Percentiles rank a stretch among this genome's conserved stretches.
Evolutionary conservation across 176 grass and related monocot species (phyloP).

Genomic region (Paspalum notatum): DNA sequence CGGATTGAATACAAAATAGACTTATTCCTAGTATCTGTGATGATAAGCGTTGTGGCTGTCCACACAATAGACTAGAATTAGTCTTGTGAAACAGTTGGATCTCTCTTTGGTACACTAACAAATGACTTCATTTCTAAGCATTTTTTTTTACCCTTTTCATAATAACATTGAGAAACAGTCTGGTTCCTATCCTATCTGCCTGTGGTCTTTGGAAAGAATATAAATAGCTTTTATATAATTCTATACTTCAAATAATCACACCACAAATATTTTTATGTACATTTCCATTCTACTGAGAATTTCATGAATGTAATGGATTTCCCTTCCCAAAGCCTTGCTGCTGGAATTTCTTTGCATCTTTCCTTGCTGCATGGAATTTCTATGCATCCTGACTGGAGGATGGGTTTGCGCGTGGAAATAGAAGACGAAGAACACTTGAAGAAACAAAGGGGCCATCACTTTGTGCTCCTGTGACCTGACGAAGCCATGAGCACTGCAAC

Average conservation of each 20-base stretch:
- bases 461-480: slow-evolving; percentile 72
- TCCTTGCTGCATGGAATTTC: too few relatives aligned
- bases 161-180: background rate
- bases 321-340: background rate
- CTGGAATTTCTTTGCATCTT: slow-evolving; percentile 12
- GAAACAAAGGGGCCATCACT: slow-evolving; percentile 26
- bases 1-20: too few relatives aligned
- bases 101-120: background rate
- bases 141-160: background rate
- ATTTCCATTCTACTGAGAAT: slow-evolving; percentile 21
- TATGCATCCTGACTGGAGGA: slow-evolving; percentile 5
- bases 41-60: too few relatives aligned
- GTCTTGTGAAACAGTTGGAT: background rate
- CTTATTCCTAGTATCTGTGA: too few relatives aligned
- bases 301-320: slow-evolving; percentile 31
- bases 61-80: too few relatives aligned
- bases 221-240: slow-evolving; percentile 14
- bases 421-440: background rate
- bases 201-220: slow-evolving; percentile 7
- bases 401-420: background rate
- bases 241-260: slow-evolving; percentile 6
- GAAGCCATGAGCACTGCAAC: slow-evolving; percentile 91
- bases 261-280: slow-evolving; percentile 14
- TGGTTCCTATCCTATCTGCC: background rate
- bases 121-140: background rate